Conservation (phyloP, 805 yeast species). For the Saccharomyces paradoxus region DNA sequence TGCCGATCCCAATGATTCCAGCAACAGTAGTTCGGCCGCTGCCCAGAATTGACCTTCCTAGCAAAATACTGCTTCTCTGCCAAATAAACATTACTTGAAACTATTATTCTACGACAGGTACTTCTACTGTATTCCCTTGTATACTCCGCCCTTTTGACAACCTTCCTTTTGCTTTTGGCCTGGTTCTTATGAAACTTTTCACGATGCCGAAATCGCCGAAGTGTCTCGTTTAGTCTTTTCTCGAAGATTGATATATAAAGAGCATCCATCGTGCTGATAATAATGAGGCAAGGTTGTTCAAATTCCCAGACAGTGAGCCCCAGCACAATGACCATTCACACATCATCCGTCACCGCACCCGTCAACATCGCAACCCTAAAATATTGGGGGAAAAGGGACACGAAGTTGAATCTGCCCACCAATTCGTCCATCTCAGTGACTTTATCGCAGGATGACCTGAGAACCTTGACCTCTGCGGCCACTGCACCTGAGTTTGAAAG, state of each 20-base stretch:
- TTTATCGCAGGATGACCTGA: constrained; percentile 78
- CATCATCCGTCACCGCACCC: constrained; percentile 89
- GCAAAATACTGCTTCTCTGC: background rate
- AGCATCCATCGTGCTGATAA: background rate
- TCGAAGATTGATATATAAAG: background rate
- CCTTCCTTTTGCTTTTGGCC: background rate
- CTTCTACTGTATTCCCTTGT: background rate
- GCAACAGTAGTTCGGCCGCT: background rate
- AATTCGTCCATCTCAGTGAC: constrained; percentile 95
- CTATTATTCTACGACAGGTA: background rate
- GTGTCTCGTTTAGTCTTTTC: background rate
- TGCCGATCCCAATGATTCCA: background rate
- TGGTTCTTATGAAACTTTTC: background rate
- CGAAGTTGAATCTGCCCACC: constrained; percentile 81
- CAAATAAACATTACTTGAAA: background rate
- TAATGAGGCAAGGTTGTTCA: background rate
- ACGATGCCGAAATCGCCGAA: background rate
- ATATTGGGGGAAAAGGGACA: constrained; percentile 98
- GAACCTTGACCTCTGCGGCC: constrained; percentile 86
- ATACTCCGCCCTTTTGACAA: background rate
- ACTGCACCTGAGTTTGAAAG: constrained; percentile 46
- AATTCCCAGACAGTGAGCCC: background rate
- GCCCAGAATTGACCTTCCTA: background rate
- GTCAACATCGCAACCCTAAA: constrained; percentile 95
- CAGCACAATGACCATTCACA: constrained; percentile 41